Percentiles rank a stretch among this genome's conserved stretches.
phyloP scores from a whole-genome alignment of 768 basidiomycete species.

The Kockovaella imperatae region DNA sequence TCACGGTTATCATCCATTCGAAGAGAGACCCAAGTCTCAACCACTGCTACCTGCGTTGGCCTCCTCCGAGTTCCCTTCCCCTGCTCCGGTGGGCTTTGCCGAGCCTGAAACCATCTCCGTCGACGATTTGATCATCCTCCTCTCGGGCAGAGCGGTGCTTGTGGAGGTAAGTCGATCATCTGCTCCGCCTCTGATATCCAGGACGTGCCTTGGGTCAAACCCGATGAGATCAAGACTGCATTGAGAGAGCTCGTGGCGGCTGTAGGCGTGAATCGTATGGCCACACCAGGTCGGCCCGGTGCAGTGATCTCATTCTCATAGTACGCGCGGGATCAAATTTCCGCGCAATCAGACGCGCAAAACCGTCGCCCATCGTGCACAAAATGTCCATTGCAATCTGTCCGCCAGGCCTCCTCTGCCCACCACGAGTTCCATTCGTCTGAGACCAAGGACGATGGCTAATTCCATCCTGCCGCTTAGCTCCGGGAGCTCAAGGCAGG shows the following conservation, averaged over 20 bases:
- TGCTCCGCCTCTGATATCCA: not conserved
- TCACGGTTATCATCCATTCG: constrained; percentile 53
- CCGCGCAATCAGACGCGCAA: no score
- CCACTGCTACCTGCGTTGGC: not conserved
- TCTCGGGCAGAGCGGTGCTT: constrained; percentile 8
- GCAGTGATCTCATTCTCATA: no score
- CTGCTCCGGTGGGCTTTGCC: constrained; percentile 43
- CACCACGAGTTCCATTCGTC: constrained; percentile 5
- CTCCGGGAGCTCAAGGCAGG: not conserved
- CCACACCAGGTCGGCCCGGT: constrained; percentile 1
- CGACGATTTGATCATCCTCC: constrained; percentile 8
- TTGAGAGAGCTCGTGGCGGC: constrained; percentile 36
- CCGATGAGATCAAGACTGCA: constrained; percentile 17
- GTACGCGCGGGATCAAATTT: no score
- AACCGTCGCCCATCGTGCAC: not conserved
- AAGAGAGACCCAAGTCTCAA: constrained; percentile 44
- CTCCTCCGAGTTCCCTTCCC: constrained; percentile 21
- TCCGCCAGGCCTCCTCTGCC: not conserved
- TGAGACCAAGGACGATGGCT: constrained; percentile 3
- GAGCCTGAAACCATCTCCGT: constrained; percentile 28
- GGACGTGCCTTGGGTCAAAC: not conserved
- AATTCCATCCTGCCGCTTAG: constrained; percentile 4
- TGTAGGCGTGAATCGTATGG: constrained; percentile 29
- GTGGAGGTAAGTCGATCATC: constrained; percentile 17
- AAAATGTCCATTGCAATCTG: not conserved